phyloP scores from a whole-genome alignment of 495 filamentous ascomycete genomes.

The Pseudomonodictys pantanalensis region DNA sequence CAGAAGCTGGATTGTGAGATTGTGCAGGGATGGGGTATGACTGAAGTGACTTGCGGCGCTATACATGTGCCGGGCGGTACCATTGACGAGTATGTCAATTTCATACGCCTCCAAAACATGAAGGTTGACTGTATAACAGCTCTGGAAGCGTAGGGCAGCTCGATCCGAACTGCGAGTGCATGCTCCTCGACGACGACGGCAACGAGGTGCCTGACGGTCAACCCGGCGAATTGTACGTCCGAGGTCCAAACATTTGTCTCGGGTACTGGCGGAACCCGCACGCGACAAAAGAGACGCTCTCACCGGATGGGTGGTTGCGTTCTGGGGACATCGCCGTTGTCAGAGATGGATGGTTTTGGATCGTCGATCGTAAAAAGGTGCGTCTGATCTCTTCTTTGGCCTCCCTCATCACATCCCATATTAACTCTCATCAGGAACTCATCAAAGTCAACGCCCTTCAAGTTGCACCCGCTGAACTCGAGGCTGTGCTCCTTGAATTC shows the following conservation, averaged over 20 bases:
- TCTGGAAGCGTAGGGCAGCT: conserved; percentile 38
- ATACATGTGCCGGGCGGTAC: conserved; percentile 34
- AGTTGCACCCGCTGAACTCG: conserved; percentile 49
- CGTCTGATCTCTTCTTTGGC: neutral
- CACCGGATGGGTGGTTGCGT: conserved; percentile 38
- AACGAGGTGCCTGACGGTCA: conserved; percentile 37
- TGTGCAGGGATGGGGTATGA: conserved; percentile 42
- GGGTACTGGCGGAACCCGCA: conserved; percentile 40
- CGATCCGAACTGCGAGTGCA: conserved; percentile 38
- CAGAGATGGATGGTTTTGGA: conserved; percentile 40
- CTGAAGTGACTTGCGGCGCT: conserved; percentile 40
- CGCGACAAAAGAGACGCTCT: conserved; percentile 36
- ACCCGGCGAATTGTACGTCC: conserved; percentile 40
- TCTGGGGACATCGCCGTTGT: conserved; percentile 41
- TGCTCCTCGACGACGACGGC: conserved; percentile 40
- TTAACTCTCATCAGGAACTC: conserved; percentile 38
- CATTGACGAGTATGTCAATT: conserved; percentile 30
- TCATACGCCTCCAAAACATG: neutral
- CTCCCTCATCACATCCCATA: neutral
- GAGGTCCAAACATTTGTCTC: conserved; percentile 38
- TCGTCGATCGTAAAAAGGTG: conserved; percentile 43
- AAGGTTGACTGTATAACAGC: conserved; percentile 14
- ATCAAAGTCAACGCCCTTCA: conserved; percentile 47
- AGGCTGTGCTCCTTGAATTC: conserved; percentile 43
- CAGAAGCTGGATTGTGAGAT: conserved; percentile 34